Evolutionary conservation across 768 basidiomycete species (phyloP).

Genomic region (Psilocybe azurescens): DNA sequence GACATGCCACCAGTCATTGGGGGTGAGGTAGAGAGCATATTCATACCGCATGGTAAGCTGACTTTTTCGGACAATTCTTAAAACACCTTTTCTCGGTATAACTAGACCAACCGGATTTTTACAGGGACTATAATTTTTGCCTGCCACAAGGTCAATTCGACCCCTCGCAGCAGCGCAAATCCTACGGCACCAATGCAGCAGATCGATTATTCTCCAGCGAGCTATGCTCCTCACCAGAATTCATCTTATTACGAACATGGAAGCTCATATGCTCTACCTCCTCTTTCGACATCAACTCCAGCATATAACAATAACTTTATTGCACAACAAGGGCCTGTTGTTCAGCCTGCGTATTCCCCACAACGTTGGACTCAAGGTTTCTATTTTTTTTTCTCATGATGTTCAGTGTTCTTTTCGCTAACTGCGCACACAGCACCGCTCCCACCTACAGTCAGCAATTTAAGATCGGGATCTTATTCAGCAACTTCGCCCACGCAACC

Average conservation of each 20-base stretch:
- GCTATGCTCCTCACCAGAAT: slow-evolving; percentile 37
- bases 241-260: slow-evolving; percentile 49
- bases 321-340: slow-evolving; percentile 35
- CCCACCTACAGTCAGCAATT: slow-evolving; percentile 30
- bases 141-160: slow-evolving; percentile 67
- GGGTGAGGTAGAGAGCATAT: slow-evolving; percentile 83
- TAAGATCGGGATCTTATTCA: slow-evolving; percentile 35
- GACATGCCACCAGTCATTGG: slow-evolving; percentile 60
- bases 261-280: slow-evolving; percentile 45
- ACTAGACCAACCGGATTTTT: slow-evolving; percentile 33
- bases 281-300: slow-evolving; percentile 39
- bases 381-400: slow-evolving; percentile 6
- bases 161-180: slow-evolving; percentile 44
- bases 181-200: slow-evolving; percentile 49
- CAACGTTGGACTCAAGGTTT: slow-evolving; percentile 46
- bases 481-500: slow-evolving; percentile 27
- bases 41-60: slow-evolving; percentile 84
- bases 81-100: slow-evolving; percentile 31
- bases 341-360: slow-evolving; percentile 41
- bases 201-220: slow-evolving; percentile 44
- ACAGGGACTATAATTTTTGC: slow-evolving; percentile 74
- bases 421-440: slow-evolving; percentile 25
- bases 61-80: slow-evolving; percentile 29
- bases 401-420: slow-evolving; percentile 6
- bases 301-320: slow-evolving; percentile 39